Percentiles rank a stretch among this genome's conserved stretches.
phyloP scores from a whole-genome alignment of 2,329 filamentous ascomycete genomes.

The Pyrenophora teres region DNA sequence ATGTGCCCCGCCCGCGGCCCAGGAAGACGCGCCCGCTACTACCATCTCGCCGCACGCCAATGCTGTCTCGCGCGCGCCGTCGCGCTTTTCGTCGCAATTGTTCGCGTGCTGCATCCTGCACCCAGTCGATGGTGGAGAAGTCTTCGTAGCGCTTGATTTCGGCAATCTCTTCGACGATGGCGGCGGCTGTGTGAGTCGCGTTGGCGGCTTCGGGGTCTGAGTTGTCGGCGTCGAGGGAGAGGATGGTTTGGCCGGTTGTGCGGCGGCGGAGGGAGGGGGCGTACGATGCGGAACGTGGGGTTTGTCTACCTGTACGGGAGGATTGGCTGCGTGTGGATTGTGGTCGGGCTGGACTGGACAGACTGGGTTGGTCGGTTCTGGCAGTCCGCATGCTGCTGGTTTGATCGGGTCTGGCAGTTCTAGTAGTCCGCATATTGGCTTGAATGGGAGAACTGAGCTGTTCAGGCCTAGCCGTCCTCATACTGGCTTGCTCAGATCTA shows the following conservation, averaged over 20 bases:
- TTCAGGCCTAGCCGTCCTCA: too few relatives aligned
- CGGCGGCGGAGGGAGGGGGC: constrained; percentile 61
- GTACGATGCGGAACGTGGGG: constrained; percentile 53
- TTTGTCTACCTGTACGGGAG: constrained; percentile 17
- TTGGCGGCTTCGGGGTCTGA: constrained; percentile 60
- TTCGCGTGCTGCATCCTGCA: constrained; percentile 93
- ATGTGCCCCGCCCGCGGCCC: constrained; percentile 63
- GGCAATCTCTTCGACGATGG: constrained; percentile 91
- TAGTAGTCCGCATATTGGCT: too few relatives aligned
- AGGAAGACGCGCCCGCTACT: constrained; percentile 56
- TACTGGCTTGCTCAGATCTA: too few relatives aligned
- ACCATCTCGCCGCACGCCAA: constrained; percentile 58
- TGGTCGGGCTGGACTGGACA: constrained; percentile 23
- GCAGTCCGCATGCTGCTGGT: constrained; percentile 3
- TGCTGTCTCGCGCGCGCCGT: constrained; percentile 60
- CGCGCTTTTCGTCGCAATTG: constrained; percentile 79
- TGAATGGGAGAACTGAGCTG: too few relatives aligned
- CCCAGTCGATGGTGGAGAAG: constrained; percentile 99
- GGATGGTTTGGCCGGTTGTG: constrained; percentile 69
- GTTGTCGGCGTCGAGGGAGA: constrained; percentile 63
- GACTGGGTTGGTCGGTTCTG: neutral
- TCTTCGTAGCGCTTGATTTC: constrained; percentile 99
- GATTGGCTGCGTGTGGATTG: constrained; percentile 49
- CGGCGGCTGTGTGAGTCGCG: constrained; percentile 64
- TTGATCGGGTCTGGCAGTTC: neutral